phyloP scores from a whole-genome alignment of 805 yeast species.

The Yamadazyma akitaensis region DNA sequence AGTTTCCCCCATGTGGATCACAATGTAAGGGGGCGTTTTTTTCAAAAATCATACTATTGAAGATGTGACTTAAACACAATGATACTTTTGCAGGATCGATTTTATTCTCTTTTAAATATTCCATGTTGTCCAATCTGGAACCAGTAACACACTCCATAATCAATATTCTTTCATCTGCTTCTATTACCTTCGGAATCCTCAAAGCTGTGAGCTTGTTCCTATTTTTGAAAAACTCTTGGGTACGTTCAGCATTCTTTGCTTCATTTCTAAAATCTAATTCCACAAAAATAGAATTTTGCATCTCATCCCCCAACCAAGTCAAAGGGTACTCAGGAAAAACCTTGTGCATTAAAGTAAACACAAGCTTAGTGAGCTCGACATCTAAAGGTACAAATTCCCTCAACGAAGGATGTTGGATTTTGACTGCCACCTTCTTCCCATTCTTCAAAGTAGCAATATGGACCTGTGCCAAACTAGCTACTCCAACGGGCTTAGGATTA shows the following conservation, averaged over 20 bases:
- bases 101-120: slow-evolving; percentile 56
- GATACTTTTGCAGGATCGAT: slow-evolving; percentile 80
- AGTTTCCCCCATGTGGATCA: slow-evolving; percentile 97
- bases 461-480: slow-evolving; percentile 95
- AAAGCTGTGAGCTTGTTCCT: slow-evolving; percentile 66
- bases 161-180: slow-evolving; percentile 66
- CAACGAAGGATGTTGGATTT: slow-evolving; percentile 88
- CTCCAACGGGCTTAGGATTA: slow-evolving; percentile 79
- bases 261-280: slow-evolving; percentile 88
- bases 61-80: slow-evolving; percentile 81
- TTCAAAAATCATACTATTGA: slow-evolving; percentile 92
- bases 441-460: slow-evolving; percentile 67
- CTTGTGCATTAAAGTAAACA: slow-evolving; percentile 67
- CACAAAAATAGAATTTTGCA: slow-evolving; percentile 80
- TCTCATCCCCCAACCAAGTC: slow-evolving; percentile 93
- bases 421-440: slow-evolving; percentile 83
- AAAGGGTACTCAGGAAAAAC: slow-evolving; percentile 93
- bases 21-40: slow-evolving; percentile 92
- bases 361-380: slow-evolving; percentile 69
- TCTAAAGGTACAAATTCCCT: slow-evolving; percentile 89
- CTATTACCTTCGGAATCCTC: slow-evolving; percentile 67
- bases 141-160: slow-evolving; percentile 89
- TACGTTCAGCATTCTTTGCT: slow-evolving; percentile 73
- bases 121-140: slow-evolving; percentile 72
- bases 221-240: slow-evolving; percentile 61